Conservation (phyloP, 1,284 basidiomycete species). For the Coriolopsis trogii region DNA sequence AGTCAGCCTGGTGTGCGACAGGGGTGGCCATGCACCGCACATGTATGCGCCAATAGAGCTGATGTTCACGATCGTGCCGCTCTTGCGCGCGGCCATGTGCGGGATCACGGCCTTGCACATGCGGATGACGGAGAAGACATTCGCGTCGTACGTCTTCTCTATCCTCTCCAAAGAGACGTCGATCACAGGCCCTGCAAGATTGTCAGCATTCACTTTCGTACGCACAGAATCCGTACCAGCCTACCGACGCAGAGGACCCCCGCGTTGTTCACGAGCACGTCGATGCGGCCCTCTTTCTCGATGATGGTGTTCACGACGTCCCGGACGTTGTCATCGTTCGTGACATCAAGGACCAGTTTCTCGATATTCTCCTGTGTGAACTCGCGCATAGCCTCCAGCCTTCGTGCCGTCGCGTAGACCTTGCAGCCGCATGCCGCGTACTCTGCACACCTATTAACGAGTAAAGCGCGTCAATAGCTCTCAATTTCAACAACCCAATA, state of each 20-base stretch:
- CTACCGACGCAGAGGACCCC: conserved; percentile 32
- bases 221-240: not conserved
- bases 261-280: conserved; percentile 35
- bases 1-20: not conserved
- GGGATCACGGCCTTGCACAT: conserved; percentile 66
- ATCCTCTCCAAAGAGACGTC: conserved; percentile 61
- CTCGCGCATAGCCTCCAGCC: conserved; percentile 34
- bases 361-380: conserved; percentile 32
- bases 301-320: conserved; percentile 28
- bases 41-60: conserved; percentile 68
- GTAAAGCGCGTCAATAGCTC: too few relatives aligned
- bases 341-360: conserved; percentile 33
- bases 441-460: conserved; percentile 33
- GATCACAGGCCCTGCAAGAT: conserved; percentile 53
- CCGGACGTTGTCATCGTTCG: conserved; percentile 29
- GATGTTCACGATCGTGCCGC: conserved; percentile 75
- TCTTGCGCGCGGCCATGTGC: conserved; percentile 63
- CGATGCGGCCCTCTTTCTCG: conserved; percentile 28
- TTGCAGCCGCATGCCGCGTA: conserved; percentile 37
- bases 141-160: conserved; percentile 59
- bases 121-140: conserved; percentile 64
- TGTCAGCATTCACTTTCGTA: not conserved
- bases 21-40: conserved; percentile 38
- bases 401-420: conserved; percentile 43
- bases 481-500: not conserved